Conservation (phyloP, 1,139 yeast genomes). For the Saccharomyces hybrid region DNA sequence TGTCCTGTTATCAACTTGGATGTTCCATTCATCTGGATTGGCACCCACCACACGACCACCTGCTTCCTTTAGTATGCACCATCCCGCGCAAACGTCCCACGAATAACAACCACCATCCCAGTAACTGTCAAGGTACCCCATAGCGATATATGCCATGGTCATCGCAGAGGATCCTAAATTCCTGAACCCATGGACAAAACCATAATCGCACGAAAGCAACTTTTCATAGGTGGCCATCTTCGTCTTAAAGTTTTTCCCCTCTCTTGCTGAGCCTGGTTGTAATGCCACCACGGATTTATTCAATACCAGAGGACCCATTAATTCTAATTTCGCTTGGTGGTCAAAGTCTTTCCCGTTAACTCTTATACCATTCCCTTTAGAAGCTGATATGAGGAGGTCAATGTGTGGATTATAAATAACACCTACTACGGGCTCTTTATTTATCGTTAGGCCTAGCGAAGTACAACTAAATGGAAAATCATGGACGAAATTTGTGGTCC, state of each 20-base stretch:
- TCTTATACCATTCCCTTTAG: constrained; percentile 46
- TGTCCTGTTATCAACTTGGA: constrained; percentile 42
- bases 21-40: constrained; percentile 41
- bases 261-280: constrained; percentile 54
- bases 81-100: constrained; percentile 63
- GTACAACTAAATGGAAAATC: constrained; percentile 53
- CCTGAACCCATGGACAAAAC: constrained; percentile 52
- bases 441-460: constrained; percentile 48
- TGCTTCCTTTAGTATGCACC: constrained; percentile 51
- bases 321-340: constrained; percentile 21
- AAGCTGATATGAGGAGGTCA: constrained; percentile 43
- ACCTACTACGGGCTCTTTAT: constrained; percentile 46
- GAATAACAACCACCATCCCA: constrained; percentile 62
- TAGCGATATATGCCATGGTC: constrained; percentile 47
- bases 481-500: constrained; percentile 56
- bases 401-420: constrained; percentile 52
- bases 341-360: constrained; percentile 38
- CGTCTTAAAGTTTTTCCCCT: constrained; percentile 41
- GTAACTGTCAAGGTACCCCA: constrained; percentile 49
- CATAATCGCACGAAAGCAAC: constrained; percentile 40
- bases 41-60: constrained; percentile 54
- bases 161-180: constrained; percentile 55
- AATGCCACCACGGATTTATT: constrained; percentile 49
- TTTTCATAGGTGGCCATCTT: constrained; percentile 43
- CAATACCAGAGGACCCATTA: constrained; percentile 35